A percentile compares a stretch with the other conserved stretches of the same genome.
phyloP scores from a whole-genome alignment of 768 basidiomycete genomes.

The Tricholoma bakamatsutake region DNA sequence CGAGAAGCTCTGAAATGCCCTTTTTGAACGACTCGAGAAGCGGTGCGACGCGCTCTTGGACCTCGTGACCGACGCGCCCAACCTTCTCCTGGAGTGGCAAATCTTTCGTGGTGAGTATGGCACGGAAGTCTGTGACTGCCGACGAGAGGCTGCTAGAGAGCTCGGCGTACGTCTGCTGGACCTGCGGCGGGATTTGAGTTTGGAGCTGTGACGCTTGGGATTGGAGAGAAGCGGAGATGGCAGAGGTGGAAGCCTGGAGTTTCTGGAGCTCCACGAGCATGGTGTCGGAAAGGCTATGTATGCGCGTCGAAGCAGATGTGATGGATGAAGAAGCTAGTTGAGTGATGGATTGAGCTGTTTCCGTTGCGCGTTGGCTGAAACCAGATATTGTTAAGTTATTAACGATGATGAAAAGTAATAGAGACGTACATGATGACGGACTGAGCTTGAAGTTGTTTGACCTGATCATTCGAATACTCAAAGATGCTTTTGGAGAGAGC shows the following conservation, averaged over 20 bases:
- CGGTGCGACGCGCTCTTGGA: constrained; percentile 56
- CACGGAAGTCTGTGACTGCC: constrained; percentile 47
- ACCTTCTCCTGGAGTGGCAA: constrained; percentile 61
- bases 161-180: constrained; percentile 54
- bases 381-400: constrained; percentile 4
- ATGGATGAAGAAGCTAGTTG: constrained; percentile 53
- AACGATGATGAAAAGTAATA: not conserved
- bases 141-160: constrained; percentile 38
- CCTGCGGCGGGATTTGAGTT: constrained; percentile 47
- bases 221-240: constrained; percentile 40
- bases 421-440: constrained; percentile 53
- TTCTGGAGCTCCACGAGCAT: constrained; percentile 66
- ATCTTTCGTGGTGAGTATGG: constrained; percentile 47
- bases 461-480: constrained; percentile 63
- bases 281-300: constrained; percentile 55
- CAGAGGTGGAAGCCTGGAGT: constrained; percentile 52
- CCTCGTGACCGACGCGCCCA: constrained; percentile 46
- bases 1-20: constrained; percentile 33
- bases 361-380: constrained; percentile 60
- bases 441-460: constrained; percentile 65
- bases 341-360: constrained; percentile 60
- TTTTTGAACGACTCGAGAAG: constrained; percentile 48
- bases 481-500: constrained; percentile 58
- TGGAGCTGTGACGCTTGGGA: constrained; percentile 32
- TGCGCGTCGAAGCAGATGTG: constrained; percentile 45